Evolutionary conservation across 257 asterid species (phyloP).

Genomic region (Eustoma russellianum): DNA sequence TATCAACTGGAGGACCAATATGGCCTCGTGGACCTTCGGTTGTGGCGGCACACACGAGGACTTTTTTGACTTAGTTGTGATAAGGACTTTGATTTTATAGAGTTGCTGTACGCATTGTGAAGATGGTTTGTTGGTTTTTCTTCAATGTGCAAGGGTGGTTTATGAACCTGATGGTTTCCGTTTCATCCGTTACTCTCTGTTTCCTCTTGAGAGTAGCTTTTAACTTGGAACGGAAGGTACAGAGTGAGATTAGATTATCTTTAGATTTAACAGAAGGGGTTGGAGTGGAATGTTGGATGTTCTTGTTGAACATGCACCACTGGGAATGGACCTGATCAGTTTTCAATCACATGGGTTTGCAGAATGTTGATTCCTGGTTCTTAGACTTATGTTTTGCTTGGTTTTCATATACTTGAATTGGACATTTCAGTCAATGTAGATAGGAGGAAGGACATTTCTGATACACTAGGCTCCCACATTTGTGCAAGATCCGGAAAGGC

Average conservation of each 20-base stretch:
- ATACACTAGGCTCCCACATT: no score
- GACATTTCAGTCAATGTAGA: conserved; percentile 10
- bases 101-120: conserved; percentile 39
- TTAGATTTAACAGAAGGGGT: conserved; percentile 20
- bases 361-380: conserved; percentile 41
- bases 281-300: conserved; percentile 1
- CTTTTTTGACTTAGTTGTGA: conserved; percentile 50
- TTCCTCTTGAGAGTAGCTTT: conserved; percentile 28
- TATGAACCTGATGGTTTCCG: conserved; percentile 47
- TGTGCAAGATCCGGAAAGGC: no score
- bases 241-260: conserved; percentile 25
- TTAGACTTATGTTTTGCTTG: conserved; percentile 25
- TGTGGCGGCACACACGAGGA: neutral
- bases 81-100: conserved; percentile 49
- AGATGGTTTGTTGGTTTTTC: conserved; percentile 21
- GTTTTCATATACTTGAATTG: conserved; percentile 40
- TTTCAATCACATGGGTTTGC: conserved; percentile 2
- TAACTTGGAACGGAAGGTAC: conserved; percentile 16
- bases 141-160: no score
- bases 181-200: conserved; percentile 37
- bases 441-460: no score
- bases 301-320: conserved; percentile 18
- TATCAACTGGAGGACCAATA: no score
- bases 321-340: conserved; percentile 13
- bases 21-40: neutral